Evolutionary conservation across 371 early-diverging fungal species (phyloP).

Genomic region (Mucor racemosus): DNA sequence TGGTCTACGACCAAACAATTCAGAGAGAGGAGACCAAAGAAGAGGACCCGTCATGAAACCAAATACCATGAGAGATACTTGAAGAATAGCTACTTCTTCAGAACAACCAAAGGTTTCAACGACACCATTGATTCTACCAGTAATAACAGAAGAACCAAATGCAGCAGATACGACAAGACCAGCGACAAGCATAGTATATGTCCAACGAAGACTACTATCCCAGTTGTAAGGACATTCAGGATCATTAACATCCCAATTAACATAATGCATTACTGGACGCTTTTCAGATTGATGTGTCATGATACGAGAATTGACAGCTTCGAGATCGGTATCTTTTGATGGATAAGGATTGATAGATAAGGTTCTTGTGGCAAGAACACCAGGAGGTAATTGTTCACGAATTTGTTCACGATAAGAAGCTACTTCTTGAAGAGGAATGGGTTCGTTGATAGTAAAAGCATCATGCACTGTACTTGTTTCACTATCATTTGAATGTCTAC

Average conservation of each 20-base stretch:
- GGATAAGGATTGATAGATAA: constrained; percentile 27
- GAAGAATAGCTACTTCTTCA: constrained; percentile 41
- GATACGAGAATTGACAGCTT: constrained; percentile 18
- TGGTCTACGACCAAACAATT: constrained; percentile 47
- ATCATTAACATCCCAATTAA: constrained; percentile 45
- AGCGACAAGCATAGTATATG: constrained; percentile 41
- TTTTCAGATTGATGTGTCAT: constrained; percentile 28
- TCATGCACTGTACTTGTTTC: constrained; percentile 23
- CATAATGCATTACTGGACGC: constrained; percentile 25
- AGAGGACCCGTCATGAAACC: constrained; percentile 53
- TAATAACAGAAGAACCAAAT: constrained; percentile 47
- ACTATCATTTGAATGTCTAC: constrained; percentile 14
- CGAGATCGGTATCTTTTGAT: constrained; percentile 23
- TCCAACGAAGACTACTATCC: constrained; percentile 35
- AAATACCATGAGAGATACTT: constrained; percentile 54
- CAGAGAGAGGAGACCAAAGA: constrained; percentile 51
- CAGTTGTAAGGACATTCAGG: constrained; percentile 53
- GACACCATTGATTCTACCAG: constrained; percentile 37
- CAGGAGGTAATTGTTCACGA: constrained; percentile 32
- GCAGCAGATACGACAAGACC: constrained; percentile 44
- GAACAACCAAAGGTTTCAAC: constrained; percentile 37
- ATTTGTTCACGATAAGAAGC: constrained; percentile 23
- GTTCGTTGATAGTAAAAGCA: constrained; percentile 21
- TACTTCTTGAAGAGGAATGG: constrained; percentile 27
- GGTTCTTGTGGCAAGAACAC: constrained; percentile 26